phyloP scores from a whole-genome alignment of 2,329 filamentous ascomycete genomes.

The Penicillium sp. region DNA sequence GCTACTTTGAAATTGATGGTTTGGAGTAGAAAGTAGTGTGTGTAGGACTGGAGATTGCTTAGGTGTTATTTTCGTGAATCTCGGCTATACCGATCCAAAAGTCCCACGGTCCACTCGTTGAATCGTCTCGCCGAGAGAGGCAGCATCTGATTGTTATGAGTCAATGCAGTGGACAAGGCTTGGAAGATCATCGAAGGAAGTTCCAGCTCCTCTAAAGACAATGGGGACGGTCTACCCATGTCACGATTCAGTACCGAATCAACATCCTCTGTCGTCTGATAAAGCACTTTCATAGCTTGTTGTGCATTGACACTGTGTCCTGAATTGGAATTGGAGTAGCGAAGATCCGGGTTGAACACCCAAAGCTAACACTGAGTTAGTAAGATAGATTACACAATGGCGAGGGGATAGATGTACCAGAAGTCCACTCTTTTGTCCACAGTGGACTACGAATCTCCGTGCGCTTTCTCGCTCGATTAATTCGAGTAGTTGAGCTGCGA shows the following conservation, averaged over 20 bases:
- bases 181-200: conserved; percentile 40
- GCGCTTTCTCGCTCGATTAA: conserved; percentile 58
- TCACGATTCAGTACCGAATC: conserved; percentile 39
- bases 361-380: conserved; percentile 46
- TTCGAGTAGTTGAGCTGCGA: conserved; percentile 58
- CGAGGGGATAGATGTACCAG: conserved; percentile 32
- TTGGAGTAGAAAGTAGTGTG: background rate
- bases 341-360: conserved; percentile 62
- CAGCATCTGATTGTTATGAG: conserved; percentile 45
- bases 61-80: background rate
- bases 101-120: conserved; percentile 56
- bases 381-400: background rate
- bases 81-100: conserved; percentile 49
- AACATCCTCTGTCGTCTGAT: conserved; percentile 39
- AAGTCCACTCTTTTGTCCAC: conserved; percentile 33
- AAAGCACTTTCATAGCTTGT: conserved; percentile 61
- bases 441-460: conserved; percentile 56
- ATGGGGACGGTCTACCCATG: conserved; percentile 37
- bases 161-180: conserved; percentile 39
- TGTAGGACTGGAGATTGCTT: background rate
- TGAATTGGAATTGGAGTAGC: conserved; percentile 52
- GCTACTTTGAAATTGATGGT: too few relatives aligned
- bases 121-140: conserved; percentile 54
- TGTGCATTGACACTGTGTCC: conserved; percentile 34
- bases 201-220: conserved; percentile 52